phyloP scores from a whole-genome alignment of 2,329 filamentous ascomycete genomes.

The Aspergillus brasiliensis region DNA sequence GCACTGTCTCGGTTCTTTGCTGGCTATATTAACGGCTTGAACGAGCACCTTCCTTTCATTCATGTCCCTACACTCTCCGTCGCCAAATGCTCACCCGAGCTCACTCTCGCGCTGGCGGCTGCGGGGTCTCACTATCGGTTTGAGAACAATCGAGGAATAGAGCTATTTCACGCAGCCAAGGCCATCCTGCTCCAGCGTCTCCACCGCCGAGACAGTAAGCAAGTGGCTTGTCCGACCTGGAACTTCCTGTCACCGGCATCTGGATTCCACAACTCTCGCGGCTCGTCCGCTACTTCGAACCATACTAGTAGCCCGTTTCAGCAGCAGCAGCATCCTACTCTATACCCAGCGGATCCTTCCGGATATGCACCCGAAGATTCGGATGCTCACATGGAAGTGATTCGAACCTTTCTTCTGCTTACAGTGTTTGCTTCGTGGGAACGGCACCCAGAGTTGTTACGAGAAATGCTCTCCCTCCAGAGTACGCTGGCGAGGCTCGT shows the following conservation, averaged over 20 bases:
- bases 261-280: slow-evolving; percentile 43
- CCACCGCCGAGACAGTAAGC: slow-evolving; percentile 51
- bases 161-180: slow-evolving; percentile 60
- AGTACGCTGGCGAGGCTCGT: slow-evolving; percentile 59
- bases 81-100: slow-evolving; percentile 49
- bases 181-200: slow-evolving; percentile 57
- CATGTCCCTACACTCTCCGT: slow-evolving; percentile 53
- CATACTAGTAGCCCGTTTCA: slow-evolving; percentile 48
- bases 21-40: slow-evolving; percentile 55
- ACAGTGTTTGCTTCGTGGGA: slow-evolving; percentile 64
- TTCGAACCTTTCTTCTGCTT: slow-evolving; percentile 54
- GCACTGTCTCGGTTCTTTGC: slow-evolving; percentile 53
- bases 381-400: slow-evolving; percentile 53
- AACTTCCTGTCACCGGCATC: slow-evolving; percentile 42
- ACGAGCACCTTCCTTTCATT: slow-evolving; percentile 56
- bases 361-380: slow-evolving; percentile 44
- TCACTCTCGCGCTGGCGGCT: slow-evolving; percentile 55
- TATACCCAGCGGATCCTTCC: slow-evolving; percentile 35
- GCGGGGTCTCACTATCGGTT: slow-evolving; percentile 53
- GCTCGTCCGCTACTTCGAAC: slow-evolving; percentile 46
- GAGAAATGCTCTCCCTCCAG: slow-evolving; percentile 59
- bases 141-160: slow-evolving; percentile 54
- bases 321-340: slow-evolving; percentile 36
- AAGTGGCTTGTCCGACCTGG: slow-evolving; percentile 46
- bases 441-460: slow-evolving; percentile 58